Percentiles rank a stretch among this genome's conserved stretches.
phyloP scores from a whole-genome alignment of 73 alveolate genomes.

The Durusdinium trenchii region DNA sequence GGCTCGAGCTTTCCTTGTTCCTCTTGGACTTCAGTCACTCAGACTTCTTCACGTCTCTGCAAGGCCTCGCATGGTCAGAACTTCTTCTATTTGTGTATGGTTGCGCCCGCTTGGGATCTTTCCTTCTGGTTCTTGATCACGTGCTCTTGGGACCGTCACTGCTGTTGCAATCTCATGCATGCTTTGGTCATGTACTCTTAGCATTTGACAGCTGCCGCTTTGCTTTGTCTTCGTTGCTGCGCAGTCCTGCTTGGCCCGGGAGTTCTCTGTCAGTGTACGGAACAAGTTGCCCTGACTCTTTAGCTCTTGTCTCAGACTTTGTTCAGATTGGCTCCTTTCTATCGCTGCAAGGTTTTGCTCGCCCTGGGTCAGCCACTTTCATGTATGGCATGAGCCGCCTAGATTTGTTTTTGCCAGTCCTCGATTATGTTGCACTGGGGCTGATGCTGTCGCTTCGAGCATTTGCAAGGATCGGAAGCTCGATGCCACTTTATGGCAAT shows the following conservation, averaged over 20 bases:
- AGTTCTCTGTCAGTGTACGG: constrained; percentile 61
- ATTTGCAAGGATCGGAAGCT: not conserved
- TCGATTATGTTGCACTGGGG: constrained; percentile 31
- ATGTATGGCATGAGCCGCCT: constrained; percentile 52
- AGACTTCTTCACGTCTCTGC: not conserved
- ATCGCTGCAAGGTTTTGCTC: constrained; percentile 19
- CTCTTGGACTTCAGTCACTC: constrained; percentile 30
- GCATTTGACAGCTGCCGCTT: constrained; percentile 94
- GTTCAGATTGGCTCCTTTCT: not conserved
- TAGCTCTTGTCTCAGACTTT: constrained; percentile 12
- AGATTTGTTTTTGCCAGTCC: not conserved
- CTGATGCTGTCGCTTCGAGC: constrained; percentile 14
- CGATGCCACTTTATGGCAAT: constrained; percentile 32
- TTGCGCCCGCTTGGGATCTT: not conserved
- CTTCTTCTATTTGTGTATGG: constrained; percentile 16
- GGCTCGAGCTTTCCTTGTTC: not conserved
- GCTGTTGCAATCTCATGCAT: not conserved
- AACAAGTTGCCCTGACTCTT: not conserved
- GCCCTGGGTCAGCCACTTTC: not conserved
- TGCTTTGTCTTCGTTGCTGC: not conserved
- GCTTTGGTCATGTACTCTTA: constrained; percentile 59
- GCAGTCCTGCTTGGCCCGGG: constrained; percentile 33
- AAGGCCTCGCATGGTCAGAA: not conserved
- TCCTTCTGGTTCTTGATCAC: constrained; percentile 14
- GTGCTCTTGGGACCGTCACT: constrained; percentile 9